These are phyloP conservation scores for Trichoderma orchidacearum DNA, from an alignment of 495 filamentous ascomycete genomes.

Conservation along the genomic window DNA sequence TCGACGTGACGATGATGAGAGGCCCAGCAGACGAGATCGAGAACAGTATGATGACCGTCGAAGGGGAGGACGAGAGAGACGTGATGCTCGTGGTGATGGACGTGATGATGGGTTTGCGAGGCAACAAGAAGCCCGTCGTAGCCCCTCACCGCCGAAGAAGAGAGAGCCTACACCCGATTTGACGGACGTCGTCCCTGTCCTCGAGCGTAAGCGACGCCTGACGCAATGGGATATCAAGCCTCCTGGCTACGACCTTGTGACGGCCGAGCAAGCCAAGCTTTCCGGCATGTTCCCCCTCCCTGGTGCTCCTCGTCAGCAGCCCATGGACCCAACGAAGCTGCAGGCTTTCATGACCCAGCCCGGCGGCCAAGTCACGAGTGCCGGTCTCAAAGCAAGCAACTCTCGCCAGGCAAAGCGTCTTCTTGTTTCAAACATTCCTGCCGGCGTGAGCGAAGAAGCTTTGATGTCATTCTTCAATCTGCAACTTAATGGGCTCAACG, in stretches of 20 bases:
- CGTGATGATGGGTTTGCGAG: slow-evolving; percentile 15
- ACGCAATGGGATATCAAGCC: slow-evolving; percentile 99
- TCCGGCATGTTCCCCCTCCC: slow-evolving; percentile 99
- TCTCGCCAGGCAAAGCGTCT: slow-evolving; percentile 87
- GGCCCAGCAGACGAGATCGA: slow-evolving; percentile 26
- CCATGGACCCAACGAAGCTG: slow-evolving; percentile 88
- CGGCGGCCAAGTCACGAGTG: slow-evolving; percentile 50
- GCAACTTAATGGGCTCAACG: slow-evolving; percentile 87
- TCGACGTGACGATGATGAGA: slow-evolving; percentile 18
- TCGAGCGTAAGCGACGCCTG: slow-evolving; percentile 74
- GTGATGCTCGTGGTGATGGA: too few relatives aligned
- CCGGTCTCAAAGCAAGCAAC: slow-evolving; percentile 80
- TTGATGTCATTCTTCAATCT: slow-evolving; percentile 86
- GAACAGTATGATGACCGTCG: slow-evolving; percentile 35
- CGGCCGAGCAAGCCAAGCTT: slow-evolving; percentile 95
- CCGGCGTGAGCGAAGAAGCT: slow-evolving; percentile 51
- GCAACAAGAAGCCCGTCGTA: slow-evolving; percentile 62
- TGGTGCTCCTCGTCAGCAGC: slow-evolving; percentile 86
- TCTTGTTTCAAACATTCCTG: slow-evolving; percentile 70
- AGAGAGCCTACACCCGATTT: slow-evolving; percentile 91
- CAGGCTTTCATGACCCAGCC: slow-evolving; percentile 94
- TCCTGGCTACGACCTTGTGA: slow-evolving; percentile 95
- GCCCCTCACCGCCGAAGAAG: slow-evolving; percentile 72
- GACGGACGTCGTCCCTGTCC: slow-evolving; percentile 64
- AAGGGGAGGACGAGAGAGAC: slow-evolving; percentile 40